Evolutionary conservation across 495 filamentous ascomycete species (phyloP), one percentile per base, ranked within the genome.

Genomic region (Penicillium antarcticum): DNA sequence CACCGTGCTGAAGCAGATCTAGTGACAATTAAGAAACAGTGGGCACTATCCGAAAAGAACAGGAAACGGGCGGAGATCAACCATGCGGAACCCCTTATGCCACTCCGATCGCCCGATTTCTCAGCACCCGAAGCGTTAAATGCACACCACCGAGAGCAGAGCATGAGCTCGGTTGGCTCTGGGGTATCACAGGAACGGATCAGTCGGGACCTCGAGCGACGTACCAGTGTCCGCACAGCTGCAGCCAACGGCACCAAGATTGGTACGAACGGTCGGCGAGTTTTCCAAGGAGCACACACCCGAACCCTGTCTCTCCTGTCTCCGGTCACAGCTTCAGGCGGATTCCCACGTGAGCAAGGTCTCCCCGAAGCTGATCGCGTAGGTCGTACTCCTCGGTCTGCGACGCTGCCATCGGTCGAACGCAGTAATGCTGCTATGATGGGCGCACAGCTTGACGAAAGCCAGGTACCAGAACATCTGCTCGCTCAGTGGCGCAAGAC

Each of bases 271-370:
- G 74, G 74, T 23, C 59, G 84, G 51, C 83, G 80, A 42, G 81
- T 88, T 4, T 83, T 88, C 61, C 76, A 86, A 34, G 87, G 87
- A 21, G 86, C 89, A 26, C 90, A 96, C 67, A 81, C 88, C 1
- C 78, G 92, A 34, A 84, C 91, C 3, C 65, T 97, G 37, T 96
- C 91, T 6, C 67, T 97, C 52, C 71, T 97, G 8, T 92, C 91
- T n/a, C 87, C 91, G 0, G 75, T 57, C 4, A 50, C 66, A 21
- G 62, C 56, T 8, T 23, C 48, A 11, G 45, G 44, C 47, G 34
- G 34, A 6, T 47, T 46, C 17, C 34, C 17, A 13, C 39, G 29
- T 8, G 55, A 58, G 0, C 24, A 50, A 21, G 38, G 52, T 13
- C 38, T 49, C 4, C 32, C 49, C 6, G 66, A 58, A 43, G 52